Evolutionary conservation across 164 flowering plant species (phyloP).

Genomic region (Dillenia suffruticosa): DNA sequence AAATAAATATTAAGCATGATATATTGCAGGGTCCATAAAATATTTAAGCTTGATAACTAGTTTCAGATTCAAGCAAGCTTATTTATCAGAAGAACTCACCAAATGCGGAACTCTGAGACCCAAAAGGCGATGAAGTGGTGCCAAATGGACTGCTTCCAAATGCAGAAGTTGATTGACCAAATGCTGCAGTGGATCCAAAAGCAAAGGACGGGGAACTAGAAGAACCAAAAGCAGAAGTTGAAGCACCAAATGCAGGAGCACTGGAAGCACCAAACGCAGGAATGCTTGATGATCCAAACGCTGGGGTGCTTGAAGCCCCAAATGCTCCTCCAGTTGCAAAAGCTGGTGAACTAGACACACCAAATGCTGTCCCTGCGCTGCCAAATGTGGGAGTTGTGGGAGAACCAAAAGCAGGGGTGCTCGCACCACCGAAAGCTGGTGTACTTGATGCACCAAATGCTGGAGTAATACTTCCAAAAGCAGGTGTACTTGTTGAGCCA

Average conservation of each 20-base stretch:
- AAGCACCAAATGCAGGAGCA: conserved; percentile 40
- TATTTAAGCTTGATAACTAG: too few relatives aligned
- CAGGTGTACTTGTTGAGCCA: conserved; percentile 65
- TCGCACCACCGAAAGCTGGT: conserved; percentile 62
- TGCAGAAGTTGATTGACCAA: conserved; percentile 70
- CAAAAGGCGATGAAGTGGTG: conserved; percentile 52
- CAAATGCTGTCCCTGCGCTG: conserved; percentile 46
- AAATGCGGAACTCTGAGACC: conserved; percentile 60
- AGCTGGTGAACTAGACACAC: conserved; percentile 39
- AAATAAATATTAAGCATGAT: too few relatives aligned
- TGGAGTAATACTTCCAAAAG: conserved; percentile 55
- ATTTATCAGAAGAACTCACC: conserved; percentile 32
- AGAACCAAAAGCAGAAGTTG: conserved; percentile 56
- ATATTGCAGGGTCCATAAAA: too few relatives aligned
- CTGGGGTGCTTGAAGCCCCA: conserved; percentile 32
- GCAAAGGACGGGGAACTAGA: conserved; percentile 42
- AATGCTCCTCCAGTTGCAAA: conserved; percentile 40
- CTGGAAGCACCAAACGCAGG: conserved; percentile 53
- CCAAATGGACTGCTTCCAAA: conserved; percentile 77
- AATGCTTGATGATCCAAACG: conserved; percentile 30
- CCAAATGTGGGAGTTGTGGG: conserved; percentile 37
- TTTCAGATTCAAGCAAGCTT: too few relatives aligned
- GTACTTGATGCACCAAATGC: conserved; percentile 56
- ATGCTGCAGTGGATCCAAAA: conserved; percentile 57
- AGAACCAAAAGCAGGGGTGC: conserved; percentile 52